A percentile compares a stretch with the other conserved stretches of the same genome.
phyloP scores from a whole-genome alignment of 2,329 filamentous ascomycete genomes.

The Drechslerella dactyloides region DNA sequence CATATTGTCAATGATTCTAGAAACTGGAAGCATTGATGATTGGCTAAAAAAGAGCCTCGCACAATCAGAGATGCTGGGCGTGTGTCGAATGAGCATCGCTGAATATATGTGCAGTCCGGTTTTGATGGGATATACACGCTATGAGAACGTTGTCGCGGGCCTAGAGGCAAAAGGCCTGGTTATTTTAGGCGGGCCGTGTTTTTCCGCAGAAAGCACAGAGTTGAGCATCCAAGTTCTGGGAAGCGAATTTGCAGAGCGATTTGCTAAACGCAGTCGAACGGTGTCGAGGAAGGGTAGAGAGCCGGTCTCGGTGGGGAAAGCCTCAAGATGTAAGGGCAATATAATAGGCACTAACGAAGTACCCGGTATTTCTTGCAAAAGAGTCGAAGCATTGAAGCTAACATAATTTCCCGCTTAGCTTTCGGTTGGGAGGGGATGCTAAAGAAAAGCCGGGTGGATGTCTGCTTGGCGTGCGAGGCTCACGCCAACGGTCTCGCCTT shows the following conservation, averaged over 20 bases:
- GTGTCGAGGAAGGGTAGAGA: background rate
- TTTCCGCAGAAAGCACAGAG: constrained; percentile 8
- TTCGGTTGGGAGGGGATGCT: constrained; percentile 4
- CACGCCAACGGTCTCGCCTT: background rate
- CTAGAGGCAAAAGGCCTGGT: constrained; percentile 6
- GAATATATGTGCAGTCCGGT: constrained; percentile 11
- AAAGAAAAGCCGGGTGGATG: constrained; percentile 11
- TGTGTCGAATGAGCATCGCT: constrained; percentile 5
- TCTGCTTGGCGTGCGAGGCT: constrained; percentile 4
- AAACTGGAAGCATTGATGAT: constrained; percentile 10
- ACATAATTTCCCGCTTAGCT: constrained; percentile 13
- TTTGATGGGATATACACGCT: background rate
- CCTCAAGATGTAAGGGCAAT: background rate
- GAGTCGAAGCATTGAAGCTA: constrained; percentile 12
- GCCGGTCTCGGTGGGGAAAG: background rate
- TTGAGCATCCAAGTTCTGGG: constrained; percentile 3
- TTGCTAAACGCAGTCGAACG: background rate
- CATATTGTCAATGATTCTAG: constrained; percentile 12
- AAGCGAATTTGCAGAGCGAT: background rate
- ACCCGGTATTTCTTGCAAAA: constrained; percentile 7
- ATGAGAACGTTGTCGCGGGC: background rate
- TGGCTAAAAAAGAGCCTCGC: constrained; percentile 8
- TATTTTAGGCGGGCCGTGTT: constrained; percentile 10
- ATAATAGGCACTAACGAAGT: background rate
- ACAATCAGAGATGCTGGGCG: constrained; percentile 2